Evolutionary conservation across 371 early-diverging fungal species (phyloP).

Genomic region (Caulochytrium protostelioides): DNA sequence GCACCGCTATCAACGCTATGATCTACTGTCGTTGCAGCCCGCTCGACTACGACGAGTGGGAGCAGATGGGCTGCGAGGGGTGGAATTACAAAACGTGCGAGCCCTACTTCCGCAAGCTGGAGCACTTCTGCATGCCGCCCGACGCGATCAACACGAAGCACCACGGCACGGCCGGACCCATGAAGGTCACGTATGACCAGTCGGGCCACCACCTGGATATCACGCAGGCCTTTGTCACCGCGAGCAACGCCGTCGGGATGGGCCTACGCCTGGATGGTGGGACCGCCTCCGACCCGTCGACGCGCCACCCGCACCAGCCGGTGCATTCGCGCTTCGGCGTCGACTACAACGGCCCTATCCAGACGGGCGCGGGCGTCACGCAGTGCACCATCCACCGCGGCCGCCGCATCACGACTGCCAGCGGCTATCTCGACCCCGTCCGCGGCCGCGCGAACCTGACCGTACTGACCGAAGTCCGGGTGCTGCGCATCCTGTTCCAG

Average conservation of each 20-base stretch:
- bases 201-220: background rate
- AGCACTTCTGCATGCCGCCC: background rate
- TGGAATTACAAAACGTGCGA: constrained; percentile 3
- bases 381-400: constrained; percentile 1
- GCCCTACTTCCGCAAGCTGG: constrained; percentile 4
- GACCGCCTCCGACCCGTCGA: background rate
- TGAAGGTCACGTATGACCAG: constrained; percentile 1
- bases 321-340: background rate
- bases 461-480: no score
- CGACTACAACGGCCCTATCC: constrained; percentile 7
- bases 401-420: background rate
- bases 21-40: constrained; percentile 12
- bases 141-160: background rate
- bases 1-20: constrained; percentile 17
- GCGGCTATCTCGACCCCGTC: background rate
- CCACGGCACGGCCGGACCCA: constrained; percentile 1
- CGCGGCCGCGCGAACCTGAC: no score
- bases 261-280: no score
- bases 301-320: background rate
- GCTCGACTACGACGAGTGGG: constrained; percentile 7
- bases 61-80: constrained; percentile 3
- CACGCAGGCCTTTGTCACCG: constrained; percentile 1
- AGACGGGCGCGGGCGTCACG: constrained; percentile 3
- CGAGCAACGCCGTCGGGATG: background rate
- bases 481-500: no score